These are phyloP conservation scores for Henckelia pumila DNA, from an alignment of 257 asterid species.

Conservation along the genomic window DNA sequence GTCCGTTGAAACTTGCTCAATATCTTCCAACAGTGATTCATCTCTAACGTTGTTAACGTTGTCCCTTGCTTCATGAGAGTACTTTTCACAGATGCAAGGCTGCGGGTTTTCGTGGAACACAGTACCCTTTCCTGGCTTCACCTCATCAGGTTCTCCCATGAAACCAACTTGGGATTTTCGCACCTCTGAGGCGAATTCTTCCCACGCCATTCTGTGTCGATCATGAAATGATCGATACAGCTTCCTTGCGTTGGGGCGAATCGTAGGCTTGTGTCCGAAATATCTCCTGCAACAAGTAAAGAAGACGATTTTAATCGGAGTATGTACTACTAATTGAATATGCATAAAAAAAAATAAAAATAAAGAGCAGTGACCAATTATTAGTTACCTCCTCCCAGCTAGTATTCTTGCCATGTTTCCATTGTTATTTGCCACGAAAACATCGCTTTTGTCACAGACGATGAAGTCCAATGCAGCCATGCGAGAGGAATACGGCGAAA, in stretches of 20 bases:
- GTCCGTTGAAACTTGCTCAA: conserved; percentile 49
- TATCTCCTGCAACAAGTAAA: conserved; percentile 53
- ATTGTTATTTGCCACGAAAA: conserved; percentile 69
- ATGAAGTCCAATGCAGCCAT: conserved; percentile 84
- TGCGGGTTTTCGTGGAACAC: conserved; percentile 72
- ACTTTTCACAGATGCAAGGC: conserved; percentile 56
- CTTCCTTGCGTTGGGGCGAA: conserved; percentile 68
- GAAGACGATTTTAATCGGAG: background rate
- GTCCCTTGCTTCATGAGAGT: conserved; percentile 26
- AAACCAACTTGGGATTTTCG: conserved; percentile 55
- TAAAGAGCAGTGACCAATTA: background rate
- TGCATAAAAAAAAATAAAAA: background rate
- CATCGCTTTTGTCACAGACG: conserved; percentile 79
- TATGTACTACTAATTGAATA: background rate
- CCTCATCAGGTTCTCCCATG: conserved; percentile 72
- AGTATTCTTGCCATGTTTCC: conserved; percentile 84
- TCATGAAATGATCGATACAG: conserved; percentile 40
- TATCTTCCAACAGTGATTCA: conserved; percentile 41
- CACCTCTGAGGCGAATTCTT: conserved; percentile 50
- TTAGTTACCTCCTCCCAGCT: conserved; percentile 60
- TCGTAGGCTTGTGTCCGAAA: conserved; percentile 65
- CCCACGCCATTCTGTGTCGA: conserved; percentile 59
- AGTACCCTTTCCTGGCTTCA: conserved; percentile 47
- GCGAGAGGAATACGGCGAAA: conserved; percentile 60
- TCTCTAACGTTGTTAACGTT: conserved; percentile 22